Conservation (phyloP, 257 asterid genomes). For the Verbena officinalis region DNA sequence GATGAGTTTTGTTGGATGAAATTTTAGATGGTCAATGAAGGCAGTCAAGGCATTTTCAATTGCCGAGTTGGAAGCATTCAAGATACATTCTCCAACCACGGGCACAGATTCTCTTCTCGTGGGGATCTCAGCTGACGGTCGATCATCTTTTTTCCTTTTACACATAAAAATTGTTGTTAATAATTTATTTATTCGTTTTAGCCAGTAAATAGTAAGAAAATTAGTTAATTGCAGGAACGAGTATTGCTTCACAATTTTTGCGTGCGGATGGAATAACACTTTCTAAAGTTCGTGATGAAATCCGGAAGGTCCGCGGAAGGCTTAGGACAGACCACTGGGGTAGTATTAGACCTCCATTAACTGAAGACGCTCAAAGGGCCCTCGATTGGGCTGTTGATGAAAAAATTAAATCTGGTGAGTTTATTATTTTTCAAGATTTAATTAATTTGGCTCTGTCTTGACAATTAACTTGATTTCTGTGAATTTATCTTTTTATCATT, state of each 20-base stretch:
- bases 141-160: constrained; percentile 23
- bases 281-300: constrained; percentile 67
- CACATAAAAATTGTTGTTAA: neutral
- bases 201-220: neutral
- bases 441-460: neutral
- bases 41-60: constrained; percentile 70
- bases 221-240: constrained; percentile 52
- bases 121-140: constrained; percentile 76
- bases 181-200: constrained; percentile 7
- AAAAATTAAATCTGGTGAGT: constrained; percentile 60
- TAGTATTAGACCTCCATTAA: constrained; percentile 47
- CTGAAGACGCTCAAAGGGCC: constrained; percentile 66
- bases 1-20: constrained; percentile 39
- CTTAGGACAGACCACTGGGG: constrained; percentile 63
- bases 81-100: constrained; percentile 52
- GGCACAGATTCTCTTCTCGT: constrained; percentile 73
- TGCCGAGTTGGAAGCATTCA: constrained; percentile 77
- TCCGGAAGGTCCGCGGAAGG: constrained; percentile 46
- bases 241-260: constrained; percentile 62
- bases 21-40: constrained; percentile 74
- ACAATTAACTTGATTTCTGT: neutral
- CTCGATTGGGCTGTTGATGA: constrained; percentile 74
- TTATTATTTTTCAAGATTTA: neutral
- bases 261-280: constrained; percentile 65
- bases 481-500: neutral